Conservation (phyloP, 2,329 filamentous ascomycete species). For the Pyrenochaeta sp. region DNA sequence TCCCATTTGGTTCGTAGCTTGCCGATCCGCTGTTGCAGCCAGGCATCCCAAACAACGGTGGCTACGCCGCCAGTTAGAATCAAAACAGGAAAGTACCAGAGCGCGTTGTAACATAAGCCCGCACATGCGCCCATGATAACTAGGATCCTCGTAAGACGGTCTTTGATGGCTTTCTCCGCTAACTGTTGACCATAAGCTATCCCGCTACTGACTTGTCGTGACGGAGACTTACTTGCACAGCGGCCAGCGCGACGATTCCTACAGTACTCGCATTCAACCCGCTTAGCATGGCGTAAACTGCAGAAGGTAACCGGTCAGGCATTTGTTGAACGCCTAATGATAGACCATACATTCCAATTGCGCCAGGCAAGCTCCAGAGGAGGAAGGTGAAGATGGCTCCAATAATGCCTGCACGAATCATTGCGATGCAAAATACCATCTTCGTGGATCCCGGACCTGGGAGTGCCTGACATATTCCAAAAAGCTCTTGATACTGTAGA, state of each 20-base stretch:
- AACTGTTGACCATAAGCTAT: no score
- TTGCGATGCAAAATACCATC: constrained; percentile 73
- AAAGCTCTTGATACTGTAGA: constrained; percentile 75
- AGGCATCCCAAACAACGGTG: constrained; percentile 65
- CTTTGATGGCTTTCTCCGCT: constrained; percentile 72
- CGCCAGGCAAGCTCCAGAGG: constrained; percentile 75
- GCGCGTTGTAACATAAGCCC: constrained; percentile 73
- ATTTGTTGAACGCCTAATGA: constrained; percentile 71
- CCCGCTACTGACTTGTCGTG: no score
- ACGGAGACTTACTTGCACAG: no score
- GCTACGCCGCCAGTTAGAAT: constrained; percentile 65
- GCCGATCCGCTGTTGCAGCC: constrained; percentile 55
- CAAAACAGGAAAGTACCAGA: constrained; percentile 78
- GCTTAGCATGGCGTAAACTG: constrained; percentile 74
- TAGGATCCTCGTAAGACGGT: no score
- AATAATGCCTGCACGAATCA: constrained; percentile 68
- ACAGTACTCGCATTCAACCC: constrained; percentile 77
- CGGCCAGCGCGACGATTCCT: constrained; percentile 75
- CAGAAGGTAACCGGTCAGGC: constrained; percentile 63
- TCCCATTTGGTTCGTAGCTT: constrained; percentile 35
- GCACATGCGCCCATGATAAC: constrained; percentile 71
- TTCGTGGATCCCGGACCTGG: constrained; percentile 75
- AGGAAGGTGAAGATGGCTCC: constrained; percentile 68
- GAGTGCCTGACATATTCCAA: constrained; percentile 73
- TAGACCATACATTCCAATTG: constrained; percentile 73